Percentiles rank a stretch among this genome's conserved stretches.
Evolutionary conservation across 805 yeast genomes (phyloP).

Genomic region (Ogataea glucozyma): DNA sequence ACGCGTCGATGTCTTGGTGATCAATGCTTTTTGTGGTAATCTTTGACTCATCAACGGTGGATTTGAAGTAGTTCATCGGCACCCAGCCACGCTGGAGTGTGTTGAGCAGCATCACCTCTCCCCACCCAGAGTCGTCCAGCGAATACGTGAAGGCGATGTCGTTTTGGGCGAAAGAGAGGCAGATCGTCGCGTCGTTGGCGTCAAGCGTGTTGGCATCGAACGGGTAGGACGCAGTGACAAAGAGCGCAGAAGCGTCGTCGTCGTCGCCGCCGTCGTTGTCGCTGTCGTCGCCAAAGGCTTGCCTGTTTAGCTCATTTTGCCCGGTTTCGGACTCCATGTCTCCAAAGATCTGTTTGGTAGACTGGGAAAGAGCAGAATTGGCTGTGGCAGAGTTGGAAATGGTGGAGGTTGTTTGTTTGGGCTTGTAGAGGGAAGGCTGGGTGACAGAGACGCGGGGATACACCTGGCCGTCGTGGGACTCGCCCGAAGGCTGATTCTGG

Average conservation of each 20-base stretch:
- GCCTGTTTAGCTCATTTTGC: background rate
- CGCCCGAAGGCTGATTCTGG: too few relatives aligned
- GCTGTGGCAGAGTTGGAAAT: too few relatives aligned
- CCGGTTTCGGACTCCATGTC: background rate
- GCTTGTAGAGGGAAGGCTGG: too few relatives aligned
- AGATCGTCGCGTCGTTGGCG: constrained; percentile 66
- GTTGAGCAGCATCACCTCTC: constrained; percentile 73
- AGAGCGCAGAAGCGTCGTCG: constrained; percentile 37
- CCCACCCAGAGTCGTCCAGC: constrained; percentile 84
- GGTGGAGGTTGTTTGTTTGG: too few relatives aligned
- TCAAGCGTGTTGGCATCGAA: constrained; percentile 50
- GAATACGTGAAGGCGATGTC: constrained; percentile 78
- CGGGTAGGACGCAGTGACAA: constrained; percentile 37
- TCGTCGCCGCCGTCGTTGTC: background rate
- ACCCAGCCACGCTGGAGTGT: constrained; percentile 77
- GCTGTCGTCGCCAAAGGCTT: background rate
- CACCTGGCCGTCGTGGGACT: too few relatives aligned
- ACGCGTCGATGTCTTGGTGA: too few relatives aligned
- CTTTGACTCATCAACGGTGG: too few relatives aligned
- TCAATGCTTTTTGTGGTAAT: too few relatives aligned
- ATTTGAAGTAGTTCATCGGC: constrained; percentile 75
- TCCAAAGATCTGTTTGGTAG: too few relatives aligned
- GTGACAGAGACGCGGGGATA: too few relatives aligned
- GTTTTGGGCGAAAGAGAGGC: constrained; percentile 67
- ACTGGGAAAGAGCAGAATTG: too few relatives aligned